A percentile compares a stretch with the other conserved stretches of the same genome.
Conservation (phyloP, 2,329 filamentous ascomycete species). For the Pyrenophora graminea region DNA sequence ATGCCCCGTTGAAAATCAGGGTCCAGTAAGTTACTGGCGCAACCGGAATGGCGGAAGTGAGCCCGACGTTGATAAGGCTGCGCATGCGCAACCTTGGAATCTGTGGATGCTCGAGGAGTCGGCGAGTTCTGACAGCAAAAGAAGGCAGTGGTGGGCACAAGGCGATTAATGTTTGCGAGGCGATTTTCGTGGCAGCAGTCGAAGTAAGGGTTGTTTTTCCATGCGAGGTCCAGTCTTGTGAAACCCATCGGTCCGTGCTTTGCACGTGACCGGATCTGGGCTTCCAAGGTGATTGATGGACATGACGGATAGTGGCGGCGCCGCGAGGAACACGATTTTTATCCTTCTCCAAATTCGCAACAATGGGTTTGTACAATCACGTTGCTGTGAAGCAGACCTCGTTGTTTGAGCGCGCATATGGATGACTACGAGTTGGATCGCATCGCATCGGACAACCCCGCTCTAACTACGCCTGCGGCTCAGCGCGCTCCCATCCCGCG, state of each 20-base stretch:
- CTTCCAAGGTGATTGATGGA: slow-evolving; percentile 1
- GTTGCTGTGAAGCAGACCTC: no score
- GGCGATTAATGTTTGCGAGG: not conserved
- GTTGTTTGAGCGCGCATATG: slow-evolving; percentile 19
- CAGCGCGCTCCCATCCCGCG: slow-evolving; percentile 20
- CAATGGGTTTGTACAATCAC: no score
- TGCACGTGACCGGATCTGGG: slow-evolving; percentile 12
- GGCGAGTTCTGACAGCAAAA: not conserved
- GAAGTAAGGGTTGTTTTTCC: slow-evolving; percentile 3
- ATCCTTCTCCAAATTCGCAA: not conserved
- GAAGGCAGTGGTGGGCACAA: not conserved
- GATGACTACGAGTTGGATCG: slow-evolving; percentile 35
- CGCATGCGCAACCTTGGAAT: not conserved
- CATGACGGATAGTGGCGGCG: slow-evolving; percentile 7
- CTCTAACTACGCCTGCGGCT: slow-evolving; percentile 29
- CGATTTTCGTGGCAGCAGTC: not conserved
- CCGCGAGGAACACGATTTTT: not conserved
- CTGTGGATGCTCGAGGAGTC: slow-evolving; percentile 2
- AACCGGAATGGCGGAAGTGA: slow-evolving; percentile 17
- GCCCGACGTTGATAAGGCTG: slow-evolving; percentile 1
- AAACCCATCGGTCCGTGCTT: slow-evolving; percentile 14
- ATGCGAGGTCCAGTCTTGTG: slow-evolving; percentile 6
- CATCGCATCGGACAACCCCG: slow-evolving; percentile 35
- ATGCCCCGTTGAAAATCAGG: slow-evolving; percentile 10
- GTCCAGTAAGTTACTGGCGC: slow-evolving; percentile 7